These are phyloP conservation scores for Zea luxurians DNA, from an alignment of 176 grass and related monocot genomes.

Conservation along the genomic window DNA sequence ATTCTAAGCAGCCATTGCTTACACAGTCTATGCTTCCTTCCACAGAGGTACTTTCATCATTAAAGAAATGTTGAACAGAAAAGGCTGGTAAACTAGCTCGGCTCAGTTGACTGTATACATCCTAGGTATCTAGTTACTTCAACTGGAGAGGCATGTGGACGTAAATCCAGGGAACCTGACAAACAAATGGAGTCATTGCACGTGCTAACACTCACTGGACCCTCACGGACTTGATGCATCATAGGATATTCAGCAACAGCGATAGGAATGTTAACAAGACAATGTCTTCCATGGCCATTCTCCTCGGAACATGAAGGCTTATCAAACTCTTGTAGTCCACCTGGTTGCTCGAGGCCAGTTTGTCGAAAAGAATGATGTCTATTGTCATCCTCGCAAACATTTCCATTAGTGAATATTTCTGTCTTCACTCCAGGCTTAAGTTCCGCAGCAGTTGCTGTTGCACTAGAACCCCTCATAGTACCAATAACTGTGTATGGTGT, in stretches of 20 bases:
- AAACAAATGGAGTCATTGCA: constrained; percentile 36
- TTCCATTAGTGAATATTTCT: constrained; percentile 33
- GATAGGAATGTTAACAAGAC: constrained; percentile 51
- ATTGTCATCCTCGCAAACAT: constrained; percentile 29
- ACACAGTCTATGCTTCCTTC: constrained; percentile 28
- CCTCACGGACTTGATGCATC: constrained; percentile 54
- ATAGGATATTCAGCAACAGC: constrained; percentile 65
- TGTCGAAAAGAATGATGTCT: constrained; percentile 10
- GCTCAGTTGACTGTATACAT: constrained; percentile 29
- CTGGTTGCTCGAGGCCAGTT: constrained; percentile 13
- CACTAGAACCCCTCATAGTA: constrained; percentile 36
- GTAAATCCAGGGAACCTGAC: constrained; percentile 36
- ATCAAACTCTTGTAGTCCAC: constrained; percentile 28
- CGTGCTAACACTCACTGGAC: constrained; percentile 37
- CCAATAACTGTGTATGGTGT: constrained; percentile 76
- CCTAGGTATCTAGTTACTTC: constrained; percentile 16
- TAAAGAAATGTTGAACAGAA: constrained; percentile 37
- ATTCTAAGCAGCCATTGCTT: constrained; percentile 18
- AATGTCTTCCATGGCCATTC: constrained; percentile 21
- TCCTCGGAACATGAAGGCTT: constrained; percentile 12
- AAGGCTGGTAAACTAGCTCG: constrained; percentile 32
- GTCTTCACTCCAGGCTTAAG: constrained; percentile 29
- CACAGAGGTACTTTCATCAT: constrained; percentile 23
- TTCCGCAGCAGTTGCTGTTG: constrained; percentile 38
- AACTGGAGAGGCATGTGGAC: constrained; percentile 20